Percentiles rank a stretch among this genome's conserved stretches.
Evolutionary conservation across 371 early-diverging fungal species (phyloP).

Genomic region (Syncephalastrum racemosum): DNA sequence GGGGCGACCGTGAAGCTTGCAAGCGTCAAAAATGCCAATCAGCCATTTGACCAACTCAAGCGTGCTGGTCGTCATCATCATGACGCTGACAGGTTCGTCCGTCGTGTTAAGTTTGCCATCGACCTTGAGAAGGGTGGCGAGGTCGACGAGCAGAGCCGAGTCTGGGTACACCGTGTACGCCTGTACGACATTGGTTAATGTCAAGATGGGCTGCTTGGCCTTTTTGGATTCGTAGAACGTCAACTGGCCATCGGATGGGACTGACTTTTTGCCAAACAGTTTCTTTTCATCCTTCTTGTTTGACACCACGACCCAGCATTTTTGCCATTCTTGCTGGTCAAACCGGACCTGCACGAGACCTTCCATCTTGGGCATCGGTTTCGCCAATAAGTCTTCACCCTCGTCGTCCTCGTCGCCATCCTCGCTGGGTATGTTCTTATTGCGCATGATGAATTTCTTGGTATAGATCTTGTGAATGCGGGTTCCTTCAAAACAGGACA

Average conservation of each 20-base stretch:
- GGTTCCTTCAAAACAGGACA: slow-evolving; percentile 76
- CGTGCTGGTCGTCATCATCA: slow-evolving; percentile 44
- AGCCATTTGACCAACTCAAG: slow-evolving; percentile 50
- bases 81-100: slow-evolving; percentile 19
- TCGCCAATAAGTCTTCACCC: slow-evolving; percentile 10
- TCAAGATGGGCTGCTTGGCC: slow-evolving; percentile 56
- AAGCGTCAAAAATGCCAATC: slow-evolving; percentile 45
- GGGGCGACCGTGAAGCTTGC: slow-evolving; percentile 54
- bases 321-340: slow-evolving; percentile 65
- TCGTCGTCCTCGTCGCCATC: not conserved
- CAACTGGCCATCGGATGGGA: slow-evolving; percentile 52
- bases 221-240: slow-evolving; percentile 61
- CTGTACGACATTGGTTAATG: slow-evolving; percentile 59
- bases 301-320: slow-evolving; percentile 59
- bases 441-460: slow-evolving; percentile 48
- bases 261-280: slow-evolving; percentile 52
- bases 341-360: slow-evolving; percentile 64
- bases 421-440: slow-evolving; percentile 12
- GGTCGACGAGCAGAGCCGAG: slow-evolving; percentile 37
- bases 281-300: slow-evolving; percentile 54
- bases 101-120: slow-evolving; percentile 27
- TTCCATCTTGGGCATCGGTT: slow-evolving; percentile 27
- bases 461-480: slow-evolving; percentile 78
- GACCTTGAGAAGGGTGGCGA: slow-evolving; percentile 45
- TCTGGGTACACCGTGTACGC: slow-evolving; percentile 77